Percentiles rank a stretch among this genome's conserved stretches.
Conservation (phyloP, 2,329 filamentous ascomycete species). For the Xylaria hypoxylon region DNA sequence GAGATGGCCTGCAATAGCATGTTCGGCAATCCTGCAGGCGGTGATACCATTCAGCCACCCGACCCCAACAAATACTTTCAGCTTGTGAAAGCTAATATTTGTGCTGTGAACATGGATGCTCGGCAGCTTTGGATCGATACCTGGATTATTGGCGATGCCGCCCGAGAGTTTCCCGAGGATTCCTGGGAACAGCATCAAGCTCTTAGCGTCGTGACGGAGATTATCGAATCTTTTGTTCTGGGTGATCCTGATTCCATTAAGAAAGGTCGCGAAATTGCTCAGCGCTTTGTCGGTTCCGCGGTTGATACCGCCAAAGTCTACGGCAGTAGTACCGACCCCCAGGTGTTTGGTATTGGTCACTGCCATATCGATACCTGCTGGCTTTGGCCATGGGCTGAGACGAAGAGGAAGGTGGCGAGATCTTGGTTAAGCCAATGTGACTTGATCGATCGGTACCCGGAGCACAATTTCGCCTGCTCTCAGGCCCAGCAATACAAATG, state of each 20-base stretch:
- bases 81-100: conserved; percentile 83
- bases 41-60: conserved; percentile 89
- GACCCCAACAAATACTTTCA: conserved; percentile 84
- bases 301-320: conserved; percentile 90
- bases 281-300: conserved; percentile 82
- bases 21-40: conserved; percentile 91
- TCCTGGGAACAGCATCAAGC: conserved; percentile 92
- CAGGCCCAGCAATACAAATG: conserved; percentile 99
- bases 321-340: conserved; percentile 75
- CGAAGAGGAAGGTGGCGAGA: conserved; percentile 93
- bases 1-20: conserved; percentile 99
- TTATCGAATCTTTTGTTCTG: conserved; percentile 90
- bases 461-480: conserved; percentile 91
- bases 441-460: conserved; percentile 92
- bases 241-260: conserved; percentile 82
- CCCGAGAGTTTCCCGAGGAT: conserved; percentile 87
- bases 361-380: conserved; percentile 99
- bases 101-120: conserved; percentile 87
- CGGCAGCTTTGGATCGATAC: conserved; percentile 89
- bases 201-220: conserved; percentile 82
- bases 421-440: conserved; percentile 98
- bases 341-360: conserved; percentile 91
- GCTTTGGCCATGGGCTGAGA: conserved; percentile 99
- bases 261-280: conserved; percentile 83
- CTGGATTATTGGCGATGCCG: conserved; percentile 95